Base-by-base conservation (phyloP, 1,139 yeast species). In the Yamadazyma jaroonii region DNA sequence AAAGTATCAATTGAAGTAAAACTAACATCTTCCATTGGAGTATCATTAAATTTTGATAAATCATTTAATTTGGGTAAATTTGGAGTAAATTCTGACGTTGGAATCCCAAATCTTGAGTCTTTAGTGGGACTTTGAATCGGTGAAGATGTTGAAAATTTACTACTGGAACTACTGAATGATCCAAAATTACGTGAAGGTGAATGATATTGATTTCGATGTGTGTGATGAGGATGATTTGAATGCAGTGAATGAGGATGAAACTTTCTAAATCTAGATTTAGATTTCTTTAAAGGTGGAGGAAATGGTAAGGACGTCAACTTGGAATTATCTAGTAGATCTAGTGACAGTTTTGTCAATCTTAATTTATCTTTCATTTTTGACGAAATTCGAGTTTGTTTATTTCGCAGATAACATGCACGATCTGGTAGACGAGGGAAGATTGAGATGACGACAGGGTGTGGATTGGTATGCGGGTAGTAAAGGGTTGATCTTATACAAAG, bases 221-320 rank as follows among this genome's bases (percentile, higher is more conserved):
- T 10, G 8, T 12, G 12, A 12, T 25, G 27, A 25, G 27, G 13
- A 25, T 25, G 27, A 12, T 12, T 25, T 10, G 27, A 25, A 12
- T 25, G 27, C 11, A n/a, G 11, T 25, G 27, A 10, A 12, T 25
- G 27, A 12, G 11, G 27, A 25, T 25, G 27, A 26, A 20, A 26
- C 27, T 27, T 26, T 9, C 22, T 25, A 17, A 37, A 17, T 21
- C 28, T 26, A 8, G 37, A 23, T 30, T 30, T 37, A 4, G 29
- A 10, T 10, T 27, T 35, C 37, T 49, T 59, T 23, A 65, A 62
- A 2, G 83, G 85, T 14, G 83, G 84, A 3, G 84, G 79, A 26
- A 79, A 54, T 5, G 88, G 88, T 45, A 81, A 73, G 2, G 88
- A 81, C 0, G 90, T 83, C 37, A 84, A 58, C 13, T 74, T 72